These are phyloP conservation scores for Colletotrichum destructivum DNA, from an alignment of 2,329 filamentous ascomycete genomes.

Conservation along the genomic window DNA sequence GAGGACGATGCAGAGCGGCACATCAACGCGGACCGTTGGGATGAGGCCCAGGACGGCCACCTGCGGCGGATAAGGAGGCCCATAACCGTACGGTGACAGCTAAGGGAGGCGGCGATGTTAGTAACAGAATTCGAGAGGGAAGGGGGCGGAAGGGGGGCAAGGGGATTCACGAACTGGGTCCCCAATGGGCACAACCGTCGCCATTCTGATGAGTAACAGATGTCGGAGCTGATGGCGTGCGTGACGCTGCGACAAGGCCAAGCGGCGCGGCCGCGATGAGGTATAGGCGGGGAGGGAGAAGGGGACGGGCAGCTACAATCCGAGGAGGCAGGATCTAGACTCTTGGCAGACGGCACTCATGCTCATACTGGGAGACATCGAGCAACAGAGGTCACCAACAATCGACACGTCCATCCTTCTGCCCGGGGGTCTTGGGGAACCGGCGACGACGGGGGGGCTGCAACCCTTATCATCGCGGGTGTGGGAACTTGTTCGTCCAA, in stretches of 20 bases:
- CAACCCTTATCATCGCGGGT: constrained; percentile 28
- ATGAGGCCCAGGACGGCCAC: constrained; percentile 69
- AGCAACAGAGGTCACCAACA: constrained; percentile 8
- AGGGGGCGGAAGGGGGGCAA: no score
- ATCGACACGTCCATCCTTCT: not conserved
- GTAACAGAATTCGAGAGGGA: not conserved
- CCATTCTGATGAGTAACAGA: not conserved
- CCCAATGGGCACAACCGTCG: constrained; percentile 10
- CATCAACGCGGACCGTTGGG: constrained; percentile 72
- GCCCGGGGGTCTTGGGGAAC: not conserved
- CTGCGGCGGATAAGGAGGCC: constrained; percentile 57
- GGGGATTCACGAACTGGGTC: constrained; percentile 19
- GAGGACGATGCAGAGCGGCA: constrained; percentile 76
- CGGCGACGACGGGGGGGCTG: not conserved
- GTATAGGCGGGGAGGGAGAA: no score
- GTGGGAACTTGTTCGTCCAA: constrained; percentile 30
- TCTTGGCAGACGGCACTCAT: constrained; percentile 20
- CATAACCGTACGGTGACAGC: constrained; percentile 43
- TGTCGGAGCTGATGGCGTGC: not conserved
- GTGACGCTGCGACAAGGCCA: constrained; percentile 3
- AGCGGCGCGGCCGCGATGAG: not conserved
- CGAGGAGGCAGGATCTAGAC: not conserved
- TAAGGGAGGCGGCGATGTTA: not conserved
- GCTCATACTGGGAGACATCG: constrained; percentile 7
- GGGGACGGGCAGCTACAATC: not conserved